Evolutionary conservation across 2,329 filamentous ascomycete species (phyloP).

Genomic region (Sclerotinia subarctica): DNA sequence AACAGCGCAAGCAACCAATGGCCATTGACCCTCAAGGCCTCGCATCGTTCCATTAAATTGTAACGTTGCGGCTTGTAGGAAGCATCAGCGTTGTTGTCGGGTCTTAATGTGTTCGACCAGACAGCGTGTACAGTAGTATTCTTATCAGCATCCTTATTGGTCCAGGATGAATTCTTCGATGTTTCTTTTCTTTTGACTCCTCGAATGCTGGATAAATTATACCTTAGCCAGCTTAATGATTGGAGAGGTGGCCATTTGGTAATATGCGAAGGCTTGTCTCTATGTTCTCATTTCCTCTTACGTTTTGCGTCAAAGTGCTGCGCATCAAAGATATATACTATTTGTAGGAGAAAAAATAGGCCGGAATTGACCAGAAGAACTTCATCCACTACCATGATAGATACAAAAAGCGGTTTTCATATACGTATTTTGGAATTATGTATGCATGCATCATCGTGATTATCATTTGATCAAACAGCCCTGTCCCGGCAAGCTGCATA

Average conservation of each 20-base stretch:
- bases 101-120: slow-evolving; percentile 3
- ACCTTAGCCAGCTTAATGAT: slow-evolving; percentile 13
- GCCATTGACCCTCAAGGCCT: slow-evolving; percentile 33
- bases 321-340: no score
- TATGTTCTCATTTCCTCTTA: neutral
- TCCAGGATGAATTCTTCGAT: neutral
- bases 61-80: neutral
- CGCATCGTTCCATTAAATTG: slow-evolving; percentile 31
- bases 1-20: slow-evolving; percentile 33
- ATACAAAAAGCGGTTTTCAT: neutral
- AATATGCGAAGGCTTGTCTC: neutral
- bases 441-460: neutral
- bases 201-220: slow-evolving; percentile 11
- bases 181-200: slow-evolving; percentile 10
- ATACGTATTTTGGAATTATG: neutral
- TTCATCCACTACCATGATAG: neutral
- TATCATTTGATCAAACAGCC: neutral
- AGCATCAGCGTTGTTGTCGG: neutral
- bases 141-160: slow-evolving; percentile 10
- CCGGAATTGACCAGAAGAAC: no score
- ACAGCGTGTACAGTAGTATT: slow-evolving; percentile 6
- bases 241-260: neutral
- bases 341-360: no score
- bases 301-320: no score
- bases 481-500: neutral